Evolutionary conservation across 768 basidiomycete species (phyloP), one percentile per base, ranked within the genome.

Genomic region (Pholiota conissans): DNA sequence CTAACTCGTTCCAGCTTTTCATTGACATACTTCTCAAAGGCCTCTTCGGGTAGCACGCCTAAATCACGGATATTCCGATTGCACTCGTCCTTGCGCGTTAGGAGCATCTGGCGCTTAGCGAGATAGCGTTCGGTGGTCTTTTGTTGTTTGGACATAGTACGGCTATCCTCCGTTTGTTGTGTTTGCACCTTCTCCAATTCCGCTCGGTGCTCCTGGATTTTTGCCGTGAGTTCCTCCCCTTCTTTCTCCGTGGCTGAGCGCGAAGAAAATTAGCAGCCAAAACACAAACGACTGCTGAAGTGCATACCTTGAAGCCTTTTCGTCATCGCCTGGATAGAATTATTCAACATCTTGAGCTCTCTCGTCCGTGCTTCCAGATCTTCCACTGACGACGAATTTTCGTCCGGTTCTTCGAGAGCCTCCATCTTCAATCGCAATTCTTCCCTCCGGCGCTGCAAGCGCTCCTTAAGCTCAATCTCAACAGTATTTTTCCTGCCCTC

Each of bases 91-190:
- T 93, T 93, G 46, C 95, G 85, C 35, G 81, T 81, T 20, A 82
- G 64, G 13, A 98, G 78, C 78, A 97, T 90, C 69, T 94, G 91
- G 37, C 89, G 83, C 73, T 98, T 98, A 24, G 94, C 88, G 7
- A 96, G 81, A 71, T 95, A 97, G 18, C 96, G 85, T 68, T 99
- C 97, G 0, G 94, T 93, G 60, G 87, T 92, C 80, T 98, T 98
- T 70, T 98, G 95, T 62, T 95, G 88, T 57, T 87, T 85, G n/a
- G 90, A 85, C 58, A 98, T 91, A 35, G 83, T 86, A 8, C 93
- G 87, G 48, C 83, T 85, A 63, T 97, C 94, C 66, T 98, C 95
- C 0, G 83, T 70, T 67, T 98, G 96, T 62, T 93, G 87, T 7
- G 81, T 81, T 64, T 96, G 91, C 2, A 88, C 73, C 58, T 82